Conservation (phyloP, 2,329 filamentous ascomycete genomes). For the Botrytis sinoallii region DNA sequence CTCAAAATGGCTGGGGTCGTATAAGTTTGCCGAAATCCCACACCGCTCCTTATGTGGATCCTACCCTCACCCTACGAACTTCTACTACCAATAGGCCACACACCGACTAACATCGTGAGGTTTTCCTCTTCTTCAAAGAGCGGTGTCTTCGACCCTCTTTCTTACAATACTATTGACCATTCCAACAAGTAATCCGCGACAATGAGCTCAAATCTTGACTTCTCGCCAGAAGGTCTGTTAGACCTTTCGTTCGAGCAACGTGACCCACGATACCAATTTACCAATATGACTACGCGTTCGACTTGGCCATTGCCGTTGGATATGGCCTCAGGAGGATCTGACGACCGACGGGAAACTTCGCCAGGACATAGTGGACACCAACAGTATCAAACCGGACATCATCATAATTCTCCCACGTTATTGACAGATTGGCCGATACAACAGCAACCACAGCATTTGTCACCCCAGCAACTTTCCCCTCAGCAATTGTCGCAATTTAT, state of each 20-base stretch:
- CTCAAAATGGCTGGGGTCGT: conserved; percentile 25
- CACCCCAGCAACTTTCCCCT: conserved; percentile 33
- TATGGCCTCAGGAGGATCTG: conserved; percentile 35
- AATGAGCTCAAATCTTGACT: conserved; percentile 57
- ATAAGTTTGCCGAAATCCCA: conserved; percentile 22
- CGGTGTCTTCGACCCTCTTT: conserved; percentile 37
- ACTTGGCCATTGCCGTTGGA: conserved; percentile 39
- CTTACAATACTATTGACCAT: conserved; percentile 48
- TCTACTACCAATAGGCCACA: conserved; percentile 29
- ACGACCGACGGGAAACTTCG: conserved; percentile 36
- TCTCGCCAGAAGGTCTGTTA: conserved; percentile 60
- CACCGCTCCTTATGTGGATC: conserved; percentile 34
- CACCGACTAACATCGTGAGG: conserved; percentile 37
- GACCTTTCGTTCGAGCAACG: conserved; percentile 60
- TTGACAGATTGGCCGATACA: conserved; percentile 60
- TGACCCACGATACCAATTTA: conserved; percentile 52
- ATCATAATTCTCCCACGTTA: conserved; percentile 45
- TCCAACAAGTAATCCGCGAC: conserved; percentile 37
- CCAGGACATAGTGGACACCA: conserved; percentile 45
- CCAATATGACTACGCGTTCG: conserved; percentile 40
- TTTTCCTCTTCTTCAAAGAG: conserved; percentile 36
- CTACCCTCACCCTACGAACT: conserved; percentile 26
- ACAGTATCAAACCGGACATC: conserved; percentile 43
- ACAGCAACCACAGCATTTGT: conserved; percentile 37
- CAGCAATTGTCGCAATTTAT: conserved; percentile 38